phyloP scores from a whole-genome alignment of 192 early-diverging fungal genomes.

The Linnemannia exigua region DNA sequence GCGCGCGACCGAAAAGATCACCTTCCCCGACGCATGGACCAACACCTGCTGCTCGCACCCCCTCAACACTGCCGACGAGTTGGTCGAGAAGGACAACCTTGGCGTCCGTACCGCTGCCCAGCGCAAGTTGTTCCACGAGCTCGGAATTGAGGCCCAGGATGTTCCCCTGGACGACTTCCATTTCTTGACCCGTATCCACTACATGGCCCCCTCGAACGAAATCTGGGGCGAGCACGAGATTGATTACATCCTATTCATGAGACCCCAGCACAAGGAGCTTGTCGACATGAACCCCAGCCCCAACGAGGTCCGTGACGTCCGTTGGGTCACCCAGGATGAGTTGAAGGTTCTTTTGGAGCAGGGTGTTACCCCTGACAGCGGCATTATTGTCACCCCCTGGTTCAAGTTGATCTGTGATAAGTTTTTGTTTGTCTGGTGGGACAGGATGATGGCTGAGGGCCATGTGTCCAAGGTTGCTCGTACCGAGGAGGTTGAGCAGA shows the following conservation, averaged over 20 bases:
- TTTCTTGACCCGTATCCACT: slow-evolving; percentile 96
- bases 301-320: slow-evolving; percentile 91
- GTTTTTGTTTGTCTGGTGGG: slow-evolving; percentile 99
- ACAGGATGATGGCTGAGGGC: slow-evolving; percentile 66
- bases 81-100: slow-evolving; percentile 78
- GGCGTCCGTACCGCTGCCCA: slow-evolving; percentile 92
- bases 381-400: slow-evolving; percentile 89
- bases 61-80: slow-evolving; percentile 81
- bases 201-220: slow-evolving; percentile 94
- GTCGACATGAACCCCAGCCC: slow-evolving; percentile 83
- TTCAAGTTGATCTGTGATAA: slow-evolving; percentile 93
- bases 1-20: slow-evolving; percentile 97
- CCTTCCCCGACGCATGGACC: slow-evolving; percentile 96
- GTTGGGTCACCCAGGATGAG: slow-evolving; percentile 89
- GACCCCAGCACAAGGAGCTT: slow-evolving; percentile 68
- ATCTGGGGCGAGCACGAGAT: slow-evolving; percentile 99
- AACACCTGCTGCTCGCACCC: slow-evolving; percentile 99
- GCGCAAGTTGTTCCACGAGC: slow-evolving; percentile 95
- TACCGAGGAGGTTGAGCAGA: slow-evolving; percentile 38
- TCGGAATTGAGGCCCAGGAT: slow-evolving; percentile 86
- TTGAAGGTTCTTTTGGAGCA: slow-evolving; percentile 61
- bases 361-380: slow-evolving; percentile 40
- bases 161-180: slow-evolving; percentile 88
- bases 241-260: slow-evolving; percentile 95
- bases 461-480: slow-evolving; percentile 48